Percentiles rank a stretch among this genome's conserved stretches.
Conservation (phyloP, 257 asterid genomes). For the Rhazya stricta region DNA sequence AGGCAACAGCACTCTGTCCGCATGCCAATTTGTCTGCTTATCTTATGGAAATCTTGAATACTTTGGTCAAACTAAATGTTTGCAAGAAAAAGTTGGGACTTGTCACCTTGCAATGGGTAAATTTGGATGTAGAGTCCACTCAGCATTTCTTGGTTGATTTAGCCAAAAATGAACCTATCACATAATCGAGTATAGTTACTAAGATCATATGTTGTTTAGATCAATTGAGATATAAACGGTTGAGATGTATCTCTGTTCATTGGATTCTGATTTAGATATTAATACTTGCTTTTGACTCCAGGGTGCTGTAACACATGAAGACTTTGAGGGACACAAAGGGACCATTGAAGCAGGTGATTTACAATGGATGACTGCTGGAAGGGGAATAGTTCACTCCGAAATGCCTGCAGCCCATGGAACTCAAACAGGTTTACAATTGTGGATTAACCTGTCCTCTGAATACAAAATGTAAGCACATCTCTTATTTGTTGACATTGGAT, state of each 20-base stretch:
- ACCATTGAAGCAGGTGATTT: slow-evolving; percentile 75
- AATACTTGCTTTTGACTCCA: slow-evolving; percentile 10
- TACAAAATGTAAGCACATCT: slow-evolving; percentile 56
- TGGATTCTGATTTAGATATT: no score
- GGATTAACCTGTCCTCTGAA: slow-evolving; percentile 80
- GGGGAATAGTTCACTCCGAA: slow-evolving; percentile 94
- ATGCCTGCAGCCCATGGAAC: slow-evolving; percentile 80
- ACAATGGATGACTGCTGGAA: slow-evolving; percentile 98
- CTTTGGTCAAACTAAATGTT: background rate
- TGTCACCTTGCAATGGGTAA: background rate
- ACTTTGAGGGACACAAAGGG: slow-evolving; percentile 82
- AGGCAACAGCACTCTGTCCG: background rate
- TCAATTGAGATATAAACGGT: background rate
- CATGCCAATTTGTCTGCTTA: background rate
- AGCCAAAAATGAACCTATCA: background rate
- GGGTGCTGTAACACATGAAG: slow-evolving; percentile 82
- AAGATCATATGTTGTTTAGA: background rate
- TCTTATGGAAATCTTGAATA: background rate
- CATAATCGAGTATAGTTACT: background rate
- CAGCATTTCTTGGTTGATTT: background rate
- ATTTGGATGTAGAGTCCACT: background rate
- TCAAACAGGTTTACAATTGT: slow-evolving; percentile 71
- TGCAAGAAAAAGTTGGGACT: background rate
- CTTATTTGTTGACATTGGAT: background rate
- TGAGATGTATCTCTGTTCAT: background rate